Base-by-base conservation (phyloP, 1,284 basidiomycete species). In the Cryptococcus hybrid region DNA sequence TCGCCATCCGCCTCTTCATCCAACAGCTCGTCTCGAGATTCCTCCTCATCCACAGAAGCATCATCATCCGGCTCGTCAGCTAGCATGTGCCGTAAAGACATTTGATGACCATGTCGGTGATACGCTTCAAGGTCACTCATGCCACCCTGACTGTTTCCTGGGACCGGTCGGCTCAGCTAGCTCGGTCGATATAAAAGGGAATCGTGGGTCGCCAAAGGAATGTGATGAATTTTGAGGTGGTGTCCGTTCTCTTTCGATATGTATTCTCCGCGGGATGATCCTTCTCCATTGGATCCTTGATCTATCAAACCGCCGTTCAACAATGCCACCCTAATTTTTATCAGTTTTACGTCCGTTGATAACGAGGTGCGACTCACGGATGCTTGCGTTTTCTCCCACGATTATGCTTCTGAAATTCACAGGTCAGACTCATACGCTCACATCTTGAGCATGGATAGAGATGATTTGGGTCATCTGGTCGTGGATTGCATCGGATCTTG, bases 401-500 rank as follows among this genome's bases (percentile, higher is more conserved):
- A 43, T 68, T 67, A 56, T 70, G 68, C 54, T 70, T 68, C 46
- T 64, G 62, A 59, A 70, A 70, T 30, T 68, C 65, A 43, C 68
- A 70, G 12, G 55, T 55, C 11, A 70, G 60, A 5, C 60, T 60
- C 65, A 67, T 70, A 37, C 65, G 61, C 39, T 63, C 61, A 44
- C 68, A 70, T 12, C 68, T 56, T 8, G 61, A 62, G 48, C 68
- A 70, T 7, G 65, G 64, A 44, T 65, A 62, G 12, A 60, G 46
- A 47, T 70, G 68, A 2, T 65, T 59, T 18, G 68, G 65, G 51
- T 68, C 66, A 36, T 70, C 65, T 18, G 64, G 57, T 13, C 64
- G 62, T 13, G 68, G 68, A 50, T 68, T 66, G 58, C 68, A 70
- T 55, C 68, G 66, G 18, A 70, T 70, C 68, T 70, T 18, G 18